A percentile compares a stretch with the other conserved stretches of the same genome.
Evolutionary conservation across 139 green algal genomes (phyloP).

Genomic region (Ettlia oleoabundans): DNA sequence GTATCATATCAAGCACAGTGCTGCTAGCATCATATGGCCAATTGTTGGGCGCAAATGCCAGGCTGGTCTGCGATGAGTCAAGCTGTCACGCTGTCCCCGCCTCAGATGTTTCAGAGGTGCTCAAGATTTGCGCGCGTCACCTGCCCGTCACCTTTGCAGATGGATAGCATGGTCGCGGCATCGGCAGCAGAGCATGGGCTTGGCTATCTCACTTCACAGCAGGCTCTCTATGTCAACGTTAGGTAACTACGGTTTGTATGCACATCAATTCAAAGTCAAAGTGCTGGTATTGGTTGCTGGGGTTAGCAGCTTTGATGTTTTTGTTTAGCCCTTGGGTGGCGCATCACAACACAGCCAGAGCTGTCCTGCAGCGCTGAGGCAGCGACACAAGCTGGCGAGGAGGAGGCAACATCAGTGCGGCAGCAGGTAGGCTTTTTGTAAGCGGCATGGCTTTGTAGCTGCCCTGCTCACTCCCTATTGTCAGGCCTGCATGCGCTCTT

Average conservation of each 20-base stretch:
- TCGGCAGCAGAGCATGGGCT: neutral
- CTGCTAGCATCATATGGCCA: no score
- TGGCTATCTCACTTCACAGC: neutral
- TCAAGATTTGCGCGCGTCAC: no score
- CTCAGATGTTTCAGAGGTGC: no score
- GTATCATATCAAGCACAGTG: no score
- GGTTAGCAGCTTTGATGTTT: no score
- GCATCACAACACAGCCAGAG: no score
- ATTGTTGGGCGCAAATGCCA: no score
- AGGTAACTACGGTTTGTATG: neutral
- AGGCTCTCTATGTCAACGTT: neutral
- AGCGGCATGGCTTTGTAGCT: neutral
- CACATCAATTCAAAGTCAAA: no score
- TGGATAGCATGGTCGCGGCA: neutral
- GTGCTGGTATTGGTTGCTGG: no score
- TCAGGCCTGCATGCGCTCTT: neutral
- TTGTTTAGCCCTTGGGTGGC: no score
- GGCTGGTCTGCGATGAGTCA: no score
- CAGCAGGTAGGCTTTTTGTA: conserved; percentile 13
- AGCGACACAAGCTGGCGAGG: neutral
- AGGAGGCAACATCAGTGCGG: neutral
- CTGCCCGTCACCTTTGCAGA: neutral
- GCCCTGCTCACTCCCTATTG: neutral
- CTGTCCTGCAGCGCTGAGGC: neutral
- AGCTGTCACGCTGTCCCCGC: no score